Conservation (phyloP, 2,329 filamentous ascomycete species). For the Colletotrichum liriopes region DNA sequence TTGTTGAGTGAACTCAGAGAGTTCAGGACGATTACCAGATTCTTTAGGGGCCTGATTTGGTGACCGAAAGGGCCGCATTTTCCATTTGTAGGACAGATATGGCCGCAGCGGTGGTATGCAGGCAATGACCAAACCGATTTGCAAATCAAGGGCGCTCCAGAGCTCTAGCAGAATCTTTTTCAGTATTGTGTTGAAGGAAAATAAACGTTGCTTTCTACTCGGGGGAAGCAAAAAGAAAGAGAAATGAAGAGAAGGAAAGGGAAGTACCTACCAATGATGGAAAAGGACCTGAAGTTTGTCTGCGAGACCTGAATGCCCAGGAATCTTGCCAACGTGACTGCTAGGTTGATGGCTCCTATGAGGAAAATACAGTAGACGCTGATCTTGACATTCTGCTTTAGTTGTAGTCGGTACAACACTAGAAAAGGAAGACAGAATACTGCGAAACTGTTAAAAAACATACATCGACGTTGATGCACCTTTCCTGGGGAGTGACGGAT, state of each 20-base stretch:
- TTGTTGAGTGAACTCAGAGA: neutral
- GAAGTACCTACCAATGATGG: neutral
- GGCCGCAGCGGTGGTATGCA: constrained; percentile 15
- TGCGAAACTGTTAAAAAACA: neutral
- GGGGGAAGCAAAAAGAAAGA: no score
- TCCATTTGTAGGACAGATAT: neutral
- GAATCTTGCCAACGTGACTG: neutral
- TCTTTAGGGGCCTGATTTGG: neutral
- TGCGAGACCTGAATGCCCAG: neutral
- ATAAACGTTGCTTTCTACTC: neutral
- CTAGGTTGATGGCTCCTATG: constrained; percentile 1
- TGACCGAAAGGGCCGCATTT: neutral
- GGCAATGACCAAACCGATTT: neutral
- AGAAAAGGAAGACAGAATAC: constrained; percentile 20
- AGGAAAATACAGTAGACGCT: constrained; percentile 9
- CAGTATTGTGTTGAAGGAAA: neutral
- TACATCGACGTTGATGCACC: neutral
- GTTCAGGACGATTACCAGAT: neutral
- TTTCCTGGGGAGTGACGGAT: neutral
- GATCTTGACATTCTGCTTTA: neutral
- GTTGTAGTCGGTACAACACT: constrained; percentile 1
- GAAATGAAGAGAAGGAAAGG: no score
- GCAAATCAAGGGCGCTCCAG: neutral
- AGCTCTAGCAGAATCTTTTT: neutral
- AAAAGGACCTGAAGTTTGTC: neutral